Conservation (phyloP, 2,329 filamentous ascomycete genomes). For the Davidsoniella eucalypti region DNA sequence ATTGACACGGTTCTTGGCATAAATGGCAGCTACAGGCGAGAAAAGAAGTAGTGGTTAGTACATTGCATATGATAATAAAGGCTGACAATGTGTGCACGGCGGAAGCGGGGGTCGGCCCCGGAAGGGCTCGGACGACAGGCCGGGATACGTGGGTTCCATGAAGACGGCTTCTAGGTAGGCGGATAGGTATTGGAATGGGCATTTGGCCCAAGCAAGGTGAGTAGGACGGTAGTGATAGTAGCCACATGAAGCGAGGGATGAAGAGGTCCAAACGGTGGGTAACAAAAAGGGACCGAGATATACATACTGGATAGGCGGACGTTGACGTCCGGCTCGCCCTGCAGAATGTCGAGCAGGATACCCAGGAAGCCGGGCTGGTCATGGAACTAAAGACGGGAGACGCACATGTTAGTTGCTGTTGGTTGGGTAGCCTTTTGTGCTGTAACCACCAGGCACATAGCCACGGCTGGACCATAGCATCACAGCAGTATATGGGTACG, state of each 20-base stretch:
- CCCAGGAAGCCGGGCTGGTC: slow-evolving; percentile 79
- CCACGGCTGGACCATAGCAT: background rate
- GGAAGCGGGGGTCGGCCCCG: background rate
- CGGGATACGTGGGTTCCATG: too few species aligned
- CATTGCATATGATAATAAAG: background rate
- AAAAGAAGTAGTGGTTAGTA: slow-evolving; percentile 10
- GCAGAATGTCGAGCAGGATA: slow-evolving; percentile 76
- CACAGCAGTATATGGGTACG: background rate
- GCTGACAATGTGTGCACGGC: background rate
- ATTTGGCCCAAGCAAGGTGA: background rate
- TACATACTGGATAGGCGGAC: slow-evolving; percentile 76
- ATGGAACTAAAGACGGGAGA: slow-evolving; percentile 49
- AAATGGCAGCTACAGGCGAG: slow-evolving; percentile 59
- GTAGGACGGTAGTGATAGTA: background rate
- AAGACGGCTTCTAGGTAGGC: background rate
- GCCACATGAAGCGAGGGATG: background rate
- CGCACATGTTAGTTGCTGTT: background rate
- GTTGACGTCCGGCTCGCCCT: slow-evolving; percentile 69
- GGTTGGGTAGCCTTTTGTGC: background rate
- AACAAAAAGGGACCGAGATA: slow-evolving; percentile 10
- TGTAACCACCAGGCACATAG: background rate
- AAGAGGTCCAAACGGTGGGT: background rate
- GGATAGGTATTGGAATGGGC: background rate
- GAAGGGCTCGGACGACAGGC: too few species aligned
- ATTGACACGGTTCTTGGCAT: slow-evolving; percentile 93